phyloP scores from a whole-genome alignment of 2,329 filamentous ascomycete species.

The Aspergillus unguis region DNA sequence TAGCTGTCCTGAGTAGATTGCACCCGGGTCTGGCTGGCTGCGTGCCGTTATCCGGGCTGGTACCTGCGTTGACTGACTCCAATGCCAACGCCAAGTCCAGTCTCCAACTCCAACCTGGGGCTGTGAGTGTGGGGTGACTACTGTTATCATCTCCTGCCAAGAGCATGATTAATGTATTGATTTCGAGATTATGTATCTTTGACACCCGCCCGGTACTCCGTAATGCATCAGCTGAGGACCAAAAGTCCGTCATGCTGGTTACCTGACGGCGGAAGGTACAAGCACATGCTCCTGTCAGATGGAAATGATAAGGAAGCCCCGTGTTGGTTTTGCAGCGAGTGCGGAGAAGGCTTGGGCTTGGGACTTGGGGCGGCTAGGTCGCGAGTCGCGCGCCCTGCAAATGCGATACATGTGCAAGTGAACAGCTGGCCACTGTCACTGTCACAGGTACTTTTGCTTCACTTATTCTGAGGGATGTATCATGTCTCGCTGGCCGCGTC shows the following conservation, averaged over 20 bases:
- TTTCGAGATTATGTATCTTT: not conserved
- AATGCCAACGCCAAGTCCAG: too few species aligned
- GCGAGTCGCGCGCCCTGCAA: not conserved
- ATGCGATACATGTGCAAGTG: not conserved
- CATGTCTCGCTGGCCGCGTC: not conserved
- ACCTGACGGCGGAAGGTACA: not conserved
- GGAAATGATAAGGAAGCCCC: not conserved
- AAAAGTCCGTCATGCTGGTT: not conserved
- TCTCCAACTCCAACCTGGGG: not conserved
- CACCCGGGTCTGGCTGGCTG: not conserved
- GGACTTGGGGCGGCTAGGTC: not conserved
- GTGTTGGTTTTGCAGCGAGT: not conserved
- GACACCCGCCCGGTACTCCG: constrained; percentile 5
- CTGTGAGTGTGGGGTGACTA: constrained; percentile 11
- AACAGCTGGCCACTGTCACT: not conserved
- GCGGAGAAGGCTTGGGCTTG: not conserved
- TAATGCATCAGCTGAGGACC: constrained; percentile 6
- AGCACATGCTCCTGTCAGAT: not conserved
- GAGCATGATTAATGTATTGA: not conserved
- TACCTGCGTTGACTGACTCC: constrained; percentile 18
- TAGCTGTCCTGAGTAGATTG: not conserved
- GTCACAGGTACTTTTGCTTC: not conserved
- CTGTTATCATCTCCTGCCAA: not conserved
- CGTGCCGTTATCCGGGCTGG: constrained; percentile 13
- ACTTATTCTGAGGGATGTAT: not conserved